Conservation (phyloP, 1,284 basidiomycete genomes). For the Puccinia hordei region DNA sequence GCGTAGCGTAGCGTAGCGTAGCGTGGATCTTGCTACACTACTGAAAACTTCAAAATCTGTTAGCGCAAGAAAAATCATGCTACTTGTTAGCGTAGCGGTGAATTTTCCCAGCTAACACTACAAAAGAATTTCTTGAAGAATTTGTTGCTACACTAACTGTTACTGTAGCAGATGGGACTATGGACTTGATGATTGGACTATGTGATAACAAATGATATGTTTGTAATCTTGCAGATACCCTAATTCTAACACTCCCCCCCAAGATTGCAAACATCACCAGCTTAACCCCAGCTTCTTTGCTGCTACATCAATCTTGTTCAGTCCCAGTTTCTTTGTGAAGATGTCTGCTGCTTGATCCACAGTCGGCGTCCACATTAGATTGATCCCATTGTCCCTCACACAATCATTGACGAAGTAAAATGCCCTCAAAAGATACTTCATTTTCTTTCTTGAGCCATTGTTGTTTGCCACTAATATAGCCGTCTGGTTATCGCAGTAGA, state of each 20-base stretch:
- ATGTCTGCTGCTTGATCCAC: not conserved
- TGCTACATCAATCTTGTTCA: not conserved
- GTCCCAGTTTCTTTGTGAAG: not conserved
- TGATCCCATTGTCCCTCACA: not conserved
- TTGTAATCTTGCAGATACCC: no score
- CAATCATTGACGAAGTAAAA: not conserved
- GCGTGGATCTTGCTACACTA: no score
- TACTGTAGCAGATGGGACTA: no score
- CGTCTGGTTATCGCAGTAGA: not conserved
- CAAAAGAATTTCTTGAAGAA: no score
- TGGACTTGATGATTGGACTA: no score
- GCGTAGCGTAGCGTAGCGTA: no score
- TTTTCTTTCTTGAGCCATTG: not conserved
- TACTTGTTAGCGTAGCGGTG: no score
- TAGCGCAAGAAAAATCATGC: no score
- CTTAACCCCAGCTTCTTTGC: not conserved
- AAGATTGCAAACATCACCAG: not conserved
- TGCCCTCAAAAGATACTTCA: not conserved
- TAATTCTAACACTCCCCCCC: not conserved
- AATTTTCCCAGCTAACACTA: no score
- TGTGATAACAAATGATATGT: no score
- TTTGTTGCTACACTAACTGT: no score
- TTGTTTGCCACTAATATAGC: not conserved
- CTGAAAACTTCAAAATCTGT: no score
- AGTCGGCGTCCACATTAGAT: not conserved